These are phyloP conservation scores for Podosphaera aphanis DNA, from an alignment of 2,329 filamentous ascomycete genomes.

Conservation along the genomic window DNA sequence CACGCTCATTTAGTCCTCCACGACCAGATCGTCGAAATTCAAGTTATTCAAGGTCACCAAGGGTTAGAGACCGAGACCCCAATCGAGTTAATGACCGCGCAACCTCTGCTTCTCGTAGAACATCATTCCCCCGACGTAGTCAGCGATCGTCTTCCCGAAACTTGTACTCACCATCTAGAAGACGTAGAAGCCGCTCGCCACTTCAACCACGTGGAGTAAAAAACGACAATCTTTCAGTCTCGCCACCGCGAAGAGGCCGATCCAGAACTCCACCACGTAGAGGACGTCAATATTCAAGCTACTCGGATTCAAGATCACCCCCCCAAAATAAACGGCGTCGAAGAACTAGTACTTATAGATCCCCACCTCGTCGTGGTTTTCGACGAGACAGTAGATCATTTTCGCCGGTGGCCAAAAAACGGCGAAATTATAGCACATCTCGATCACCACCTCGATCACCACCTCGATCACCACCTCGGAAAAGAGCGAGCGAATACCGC, in stretches of 20 bases:
- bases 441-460: constrained; percentile 13
- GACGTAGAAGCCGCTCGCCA: no score
- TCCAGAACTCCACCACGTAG: background rate
- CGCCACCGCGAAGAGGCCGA: constrained; percentile 5
- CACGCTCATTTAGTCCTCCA: constrained; percentile 7
- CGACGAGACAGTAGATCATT: constrained; percentile 1
- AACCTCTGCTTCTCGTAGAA: no score
- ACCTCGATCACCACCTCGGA: no score
- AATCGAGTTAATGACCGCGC: background rate
- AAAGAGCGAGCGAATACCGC: constrained; percentile 11
- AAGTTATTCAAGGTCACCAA: constrained; percentile 7
- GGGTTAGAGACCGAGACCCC: background rate
- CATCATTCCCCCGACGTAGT: no score
- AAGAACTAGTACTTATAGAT: background rate
- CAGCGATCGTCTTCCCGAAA: no score
- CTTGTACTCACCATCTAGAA: no score
- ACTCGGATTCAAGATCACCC: background rate
- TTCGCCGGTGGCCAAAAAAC: constrained; percentile 11
- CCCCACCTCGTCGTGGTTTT: constrained; percentile 2
- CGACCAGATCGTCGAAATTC: constrained; percentile 6
- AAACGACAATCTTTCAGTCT: constrained; percentile 2
- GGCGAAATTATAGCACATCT: constrained; percentile 11
- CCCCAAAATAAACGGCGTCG: background rate
- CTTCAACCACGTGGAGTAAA: no score
- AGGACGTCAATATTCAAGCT: background rate